Evolutionary conservation across 2,329 filamentous ascomycete genomes (phyloP), one percentile per base, ranked within the genome.

Genomic region (Botrytis hyacinthi): DNA sequence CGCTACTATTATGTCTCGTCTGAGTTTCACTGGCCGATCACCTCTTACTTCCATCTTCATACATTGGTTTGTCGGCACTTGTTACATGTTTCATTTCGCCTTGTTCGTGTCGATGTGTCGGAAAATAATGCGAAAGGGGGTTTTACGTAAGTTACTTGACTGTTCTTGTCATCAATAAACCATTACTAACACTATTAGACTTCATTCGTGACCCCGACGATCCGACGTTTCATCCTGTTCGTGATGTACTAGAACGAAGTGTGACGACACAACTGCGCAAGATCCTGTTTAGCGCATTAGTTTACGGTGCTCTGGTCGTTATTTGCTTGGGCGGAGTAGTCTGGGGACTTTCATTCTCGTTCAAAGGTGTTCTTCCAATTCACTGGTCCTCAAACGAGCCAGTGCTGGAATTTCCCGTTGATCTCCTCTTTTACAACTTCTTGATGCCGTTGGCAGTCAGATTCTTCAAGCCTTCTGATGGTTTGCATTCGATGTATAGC

Each of bases 41-140:
- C 96, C 96, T 0, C 87, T 95, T 77, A 98, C 94, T 0, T 97
- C 95, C 22, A 89, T 97, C 22, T 99, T 99, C 81, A 92, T 98
- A 70, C 96, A 99, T 82, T 99, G 96, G 96, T 99, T 99, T 80
- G 92, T 98, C 73, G 96, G 96, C 67, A 99, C 96, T 5, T 97
- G 95, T 76, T 99, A 99, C 83, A 99, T 99, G 97, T 99, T 99
- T 84, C 96, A 99, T 81, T 99, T 99, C 81, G 96, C 96, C 8
- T 88, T 99, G 4, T 99, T 99, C 81, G 96, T 99, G 29, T 97
- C 95, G 73, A 98, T 99, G 95, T 99, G 96, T 83, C 91, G 96
- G 76, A 98, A 97, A 84, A 97, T 98, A 74, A 93, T 99, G 91
- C 91, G 96, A 76, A 94, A 90, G 77, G 96, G 96, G 70, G 96